Conservation (phyloP, 2,329 filamentous ascomycete species). For the Colletotrichum sojae region DNA sequence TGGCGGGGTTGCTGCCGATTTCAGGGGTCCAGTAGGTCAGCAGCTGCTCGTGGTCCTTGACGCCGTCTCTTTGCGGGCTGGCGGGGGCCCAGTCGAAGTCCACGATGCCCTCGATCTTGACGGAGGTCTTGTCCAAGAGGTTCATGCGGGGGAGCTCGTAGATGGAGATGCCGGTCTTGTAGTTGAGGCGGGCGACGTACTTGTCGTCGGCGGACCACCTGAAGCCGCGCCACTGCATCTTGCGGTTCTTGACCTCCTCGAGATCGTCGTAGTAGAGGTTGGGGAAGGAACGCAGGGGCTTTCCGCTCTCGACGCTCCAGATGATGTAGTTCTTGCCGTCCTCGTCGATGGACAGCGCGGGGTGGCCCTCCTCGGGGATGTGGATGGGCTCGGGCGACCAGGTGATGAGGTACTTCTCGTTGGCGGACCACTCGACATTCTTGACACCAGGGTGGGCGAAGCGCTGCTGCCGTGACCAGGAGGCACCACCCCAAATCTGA, state of each 20-base stretch:
- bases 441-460: conserved; percentile 97
- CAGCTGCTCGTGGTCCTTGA: conserved; percentile 95
- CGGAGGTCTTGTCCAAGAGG: conserved; percentile 87
- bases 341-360: conserved; percentile 88
- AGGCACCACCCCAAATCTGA: conserved; percentile 93
- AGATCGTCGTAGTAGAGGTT: conserved; percentile 83
- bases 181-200: conserved; percentile 93
- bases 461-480: conserved; percentile 91
- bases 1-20: conserved; percentile 96
- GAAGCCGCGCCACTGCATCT: conserved; percentile 98
- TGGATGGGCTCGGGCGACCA: conserved; percentile 97
- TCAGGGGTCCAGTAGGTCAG: conserved; percentile 99
- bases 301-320: conserved; percentile 93
- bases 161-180: conserved; percentile 89
- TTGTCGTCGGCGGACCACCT: conserved; percentile 99
- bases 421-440: conserved; percentile 94
- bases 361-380: conserved; percentile 89
- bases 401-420: conserved; percentile 93
- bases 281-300: conserved; percentile 92
- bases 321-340: conserved; percentile 99
- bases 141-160: conserved; percentile 93
- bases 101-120: conserved; percentile 97
- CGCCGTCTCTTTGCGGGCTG: conserved; percentile 82
- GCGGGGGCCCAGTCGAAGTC: conserved; percentile 99
- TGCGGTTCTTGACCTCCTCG: conserved; percentile 77